Evolutionary conservation across 768 basidiomycete species (phyloP).

Genomic region (Naganishia vishniacii): DNA sequence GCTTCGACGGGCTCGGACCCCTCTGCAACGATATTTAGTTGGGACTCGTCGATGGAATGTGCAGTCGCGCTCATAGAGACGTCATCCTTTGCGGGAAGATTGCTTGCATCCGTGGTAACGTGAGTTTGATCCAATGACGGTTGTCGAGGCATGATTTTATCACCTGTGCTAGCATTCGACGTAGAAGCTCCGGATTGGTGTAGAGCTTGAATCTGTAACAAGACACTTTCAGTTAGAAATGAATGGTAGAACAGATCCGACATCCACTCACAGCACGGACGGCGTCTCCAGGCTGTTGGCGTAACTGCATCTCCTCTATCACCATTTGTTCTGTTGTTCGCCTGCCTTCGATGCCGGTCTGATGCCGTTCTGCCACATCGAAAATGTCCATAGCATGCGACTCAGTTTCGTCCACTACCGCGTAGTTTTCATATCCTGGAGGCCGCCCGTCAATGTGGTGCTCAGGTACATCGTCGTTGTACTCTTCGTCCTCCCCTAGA

Average conservation of each 20-base stretch:
- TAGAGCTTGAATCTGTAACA: background rate
- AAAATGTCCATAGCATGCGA: constrained; percentile 7
- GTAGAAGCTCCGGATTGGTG: too few relatives aligned
- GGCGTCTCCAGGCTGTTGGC: constrained; percentile 9
- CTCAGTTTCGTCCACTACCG: constrained; percentile 25
- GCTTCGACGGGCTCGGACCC: too few relatives aligned
- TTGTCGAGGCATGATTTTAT: too few relatives aligned
- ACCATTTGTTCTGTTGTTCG: constrained; percentile 8
- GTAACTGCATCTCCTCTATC: constrained; percentile 11
- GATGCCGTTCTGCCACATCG: constrained; percentile 3
- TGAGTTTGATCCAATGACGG: too few relatives aligned
- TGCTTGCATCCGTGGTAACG: too few relatives aligned
- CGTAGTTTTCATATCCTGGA: constrained; percentile 17
- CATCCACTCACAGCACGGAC: constrained; percentile 1
- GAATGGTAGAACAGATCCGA: background rate
- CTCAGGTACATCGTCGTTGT: constrained; percentile 13
- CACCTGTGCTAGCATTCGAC: too few relatives aligned
- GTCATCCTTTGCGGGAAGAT: too few relatives aligned
- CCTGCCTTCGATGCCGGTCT: background rate
- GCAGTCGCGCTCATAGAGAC: too few relatives aligned
- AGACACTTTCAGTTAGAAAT: background rate
- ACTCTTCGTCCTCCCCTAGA: constrained; percentile 19
- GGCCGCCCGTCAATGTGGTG: constrained; percentile 19
- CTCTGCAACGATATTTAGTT: too few relatives aligned
- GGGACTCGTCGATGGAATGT: too few relatives aligned